phyloP scores from a whole-genome alignment of 441 rosid genomes.

The Pelargonium cotyledonis region DNA sequence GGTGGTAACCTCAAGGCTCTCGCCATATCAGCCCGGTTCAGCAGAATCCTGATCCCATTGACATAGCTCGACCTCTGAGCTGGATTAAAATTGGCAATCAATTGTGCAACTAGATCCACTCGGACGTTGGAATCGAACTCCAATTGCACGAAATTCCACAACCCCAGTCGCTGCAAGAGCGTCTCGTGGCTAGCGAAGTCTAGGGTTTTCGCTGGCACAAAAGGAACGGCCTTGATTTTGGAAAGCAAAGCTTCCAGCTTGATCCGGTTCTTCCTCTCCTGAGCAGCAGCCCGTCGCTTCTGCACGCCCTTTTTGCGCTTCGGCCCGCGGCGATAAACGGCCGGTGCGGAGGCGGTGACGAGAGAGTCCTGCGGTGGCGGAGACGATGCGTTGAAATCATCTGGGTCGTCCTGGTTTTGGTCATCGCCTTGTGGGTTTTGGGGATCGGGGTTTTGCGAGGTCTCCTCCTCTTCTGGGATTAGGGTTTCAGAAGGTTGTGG shows the following conservation, averaged over 20 bases:
- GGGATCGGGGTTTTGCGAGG: neutral
- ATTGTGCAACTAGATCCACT: constrained; percentile 43
- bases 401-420: neutral
- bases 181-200: constrained; percentile 53
- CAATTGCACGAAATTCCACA: constrained; percentile 77
- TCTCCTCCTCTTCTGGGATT: constrained; percentile 4
- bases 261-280: constrained; percentile 32
- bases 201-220: constrained; percentile 46
- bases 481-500: constrained; percentile 10
- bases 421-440: too few species aligned
- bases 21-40: constrained; percentile 69
- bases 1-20: constrained; percentile 61
- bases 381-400: neutral
- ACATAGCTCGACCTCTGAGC: constrained; percentile 45
- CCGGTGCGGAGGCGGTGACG: neutral
- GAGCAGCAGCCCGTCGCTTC: constrained; percentile 26
- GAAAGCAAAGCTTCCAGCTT: constrained; percentile 39
- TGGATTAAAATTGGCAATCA: constrained; percentile 45
- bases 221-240: constrained; percentile 53
- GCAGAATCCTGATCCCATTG: constrained; percentile 38
- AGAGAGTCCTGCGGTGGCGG: neutral
- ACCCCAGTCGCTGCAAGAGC: constrained; percentile 52
- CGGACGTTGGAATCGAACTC: constrained; percentile 49
- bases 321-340: constrained; percentile 29
- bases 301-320: constrained; percentile 33